Evolutionary conservation across 176 grass and related monocot species (phyloP), one percentile per base, ranked within the genome.

Genomic region (Poa pratensis): DNA sequence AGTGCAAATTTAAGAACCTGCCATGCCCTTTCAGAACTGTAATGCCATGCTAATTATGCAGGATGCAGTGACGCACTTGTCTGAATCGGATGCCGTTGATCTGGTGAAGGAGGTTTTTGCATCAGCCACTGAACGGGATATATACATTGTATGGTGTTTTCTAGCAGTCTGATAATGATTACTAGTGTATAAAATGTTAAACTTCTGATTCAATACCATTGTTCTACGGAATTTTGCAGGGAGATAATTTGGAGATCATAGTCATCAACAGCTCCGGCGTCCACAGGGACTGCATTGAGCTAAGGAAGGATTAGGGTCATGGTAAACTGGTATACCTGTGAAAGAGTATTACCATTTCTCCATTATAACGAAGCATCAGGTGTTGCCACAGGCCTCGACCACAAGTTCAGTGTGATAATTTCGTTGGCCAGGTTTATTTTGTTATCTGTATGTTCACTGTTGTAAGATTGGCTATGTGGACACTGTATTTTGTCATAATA

Each of bases 41-140:
- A 27, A 89, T 7, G 18, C 35, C 22, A 23, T 20, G 20, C 14
- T 75, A 55, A 58, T 81, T 37, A 30, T 87, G 79, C 76, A 91
- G 92, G 89, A 94, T 63, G 77, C 87, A 17, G 86, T 94, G 77
- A 91, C 92, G 19, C 89, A 77, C 14, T 72, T 94, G 9, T 94
- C 86, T 48, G 84, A 94, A 82, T 80, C 77, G 3, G 92, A 94
- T 9, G 92, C 92, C 0, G 87, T 94, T 79, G 92, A 94, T 94
- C 82, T 94, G 55, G 92, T 91, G 13, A 94, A 94, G 79, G 86
- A 94, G 14, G 86, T 94, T 74, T 94, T 94, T 22, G 92, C 92
- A 75, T 94, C 92, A 67, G 92, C 92, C 15, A 87, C 92, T 49
- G 89, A 94, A 82, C 78, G 89, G 50, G 92, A 94, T 22, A 94